phyloP scores from a whole-genome alignment of 108 stramenopile species.

The Halocafeteria seosinensis region DNA sequence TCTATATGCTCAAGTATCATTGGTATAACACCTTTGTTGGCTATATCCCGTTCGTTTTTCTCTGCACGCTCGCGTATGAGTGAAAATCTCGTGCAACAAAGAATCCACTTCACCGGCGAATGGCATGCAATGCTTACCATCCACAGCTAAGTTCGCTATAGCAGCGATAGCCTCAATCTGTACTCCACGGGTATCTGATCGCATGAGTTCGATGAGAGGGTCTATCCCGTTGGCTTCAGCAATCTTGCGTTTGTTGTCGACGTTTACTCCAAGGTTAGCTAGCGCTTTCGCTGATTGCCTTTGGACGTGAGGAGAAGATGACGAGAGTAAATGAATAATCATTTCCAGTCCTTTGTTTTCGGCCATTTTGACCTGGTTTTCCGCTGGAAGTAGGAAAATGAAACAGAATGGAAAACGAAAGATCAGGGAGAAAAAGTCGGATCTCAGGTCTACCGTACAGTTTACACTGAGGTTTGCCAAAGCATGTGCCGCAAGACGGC shows the following conservation, averaged over 20 bases:
- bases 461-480: constrained; percentile 43
- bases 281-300: constrained; percentile 41
- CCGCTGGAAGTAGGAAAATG: constrained; percentile 2
- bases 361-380: constrained; percentile 37
- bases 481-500: constrained; percentile 44
- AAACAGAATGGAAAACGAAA: too few species aligned
- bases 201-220: constrained; percentile 26
- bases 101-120: too few species aligned
- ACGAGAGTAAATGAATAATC: constrained; percentile 21
- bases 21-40: too few species aligned
- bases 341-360: constrained; percentile 38
- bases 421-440: too few species aligned
- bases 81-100: too few species aligned
- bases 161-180: constrained; percentile 46
- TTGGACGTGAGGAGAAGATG: constrained; percentile 12
- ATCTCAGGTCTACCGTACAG: too few species aligned
- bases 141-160: constrained; percentile 43
- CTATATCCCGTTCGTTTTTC: too few species aligned
- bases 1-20: too few species aligned
- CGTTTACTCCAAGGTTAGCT: constrained; percentile 41
- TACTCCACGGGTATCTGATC: constrained; percentile 10
- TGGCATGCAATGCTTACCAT: constrained; percentile 26
- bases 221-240: constrained; percentile 22
- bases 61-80: too few species aligned
- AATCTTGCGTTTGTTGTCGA: constrained; percentile 29